Evolutionary conservation across 805 yeast genomes (phyloP).

Genomic region (Metschnikowia borealis): DNA sequence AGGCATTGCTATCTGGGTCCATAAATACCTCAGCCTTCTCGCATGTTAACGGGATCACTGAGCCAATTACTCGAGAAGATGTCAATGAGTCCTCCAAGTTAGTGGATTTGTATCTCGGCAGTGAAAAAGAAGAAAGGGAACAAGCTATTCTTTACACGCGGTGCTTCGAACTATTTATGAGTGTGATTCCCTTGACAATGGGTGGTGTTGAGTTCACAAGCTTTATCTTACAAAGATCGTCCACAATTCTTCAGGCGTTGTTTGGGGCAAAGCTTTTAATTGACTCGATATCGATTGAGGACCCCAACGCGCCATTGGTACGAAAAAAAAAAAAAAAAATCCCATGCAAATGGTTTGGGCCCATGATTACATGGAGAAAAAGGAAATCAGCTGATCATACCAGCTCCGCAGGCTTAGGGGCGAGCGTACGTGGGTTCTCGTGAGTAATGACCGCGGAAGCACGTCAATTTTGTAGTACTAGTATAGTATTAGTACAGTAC

Average conservation of each 20-base stretch:
- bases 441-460: background rate
- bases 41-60: slow-evolving; percentile 15
- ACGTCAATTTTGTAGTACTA: no score
- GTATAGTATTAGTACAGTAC: no score
- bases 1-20: slow-evolving; percentile 56
- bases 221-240: slow-evolving; percentile 47
- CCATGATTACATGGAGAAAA: no score
- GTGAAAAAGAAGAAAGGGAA: slow-evolving; percentile 21
- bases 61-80: slow-evolving; percentile 29
- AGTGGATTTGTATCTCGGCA: slow-evolving; percentile 26
- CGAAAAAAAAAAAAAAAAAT: no score
- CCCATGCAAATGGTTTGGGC: no score
- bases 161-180: slow-evolving; percentile 45
- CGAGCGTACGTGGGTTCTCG: background rate
- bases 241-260: slow-evolving; percentile 53
- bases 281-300: slow-evolving; percentile 37
- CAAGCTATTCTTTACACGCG: slow-evolving; percentile 42
- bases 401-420: background rate
- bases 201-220: slow-evolving; percentile 44
- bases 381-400: background rate
- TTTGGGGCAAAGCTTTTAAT: slow-evolving; percentile 49
- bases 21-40: slow-evolving; percentile 21
- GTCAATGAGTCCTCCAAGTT: slow-evolving; percentile 28
- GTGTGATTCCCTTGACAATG: slow-evolving; percentile 52
- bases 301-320: slow-evolving; percentile 9